These are phyloP conservation scores for Termitomyces sp. DNA, from an alignment of 768 basidiomycete genomes.

Conservation along the genomic window DNA sequence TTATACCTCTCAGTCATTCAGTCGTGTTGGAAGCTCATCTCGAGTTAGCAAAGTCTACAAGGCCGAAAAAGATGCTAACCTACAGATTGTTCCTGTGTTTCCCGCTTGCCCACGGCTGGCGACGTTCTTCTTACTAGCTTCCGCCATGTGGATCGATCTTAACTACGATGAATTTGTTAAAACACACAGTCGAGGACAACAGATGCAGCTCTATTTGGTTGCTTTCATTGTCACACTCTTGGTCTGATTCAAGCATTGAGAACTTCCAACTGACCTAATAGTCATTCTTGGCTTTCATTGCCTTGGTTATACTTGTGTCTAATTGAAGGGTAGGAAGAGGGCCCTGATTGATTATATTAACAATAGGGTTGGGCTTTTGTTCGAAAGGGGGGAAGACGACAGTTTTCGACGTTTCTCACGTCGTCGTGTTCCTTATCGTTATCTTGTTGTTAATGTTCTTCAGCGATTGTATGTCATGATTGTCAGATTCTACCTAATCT, in stretches of 20 bases:
- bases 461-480: conserved; percentile 29
- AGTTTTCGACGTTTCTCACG: conserved; percentile 33
- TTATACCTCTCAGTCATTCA: conserved; percentile 41
- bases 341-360: background rate
- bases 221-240: conserved; percentile 33
- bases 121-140: conserved; percentile 43
- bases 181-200: conserved; percentile 25
- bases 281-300: conserved; percentile 26
- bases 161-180: no score
- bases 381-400: conserved; percentile 34
- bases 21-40: conserved; percentile 42
- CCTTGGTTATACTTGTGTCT: conserved; percentile 39
- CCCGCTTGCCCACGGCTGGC: conserved; percentile 43
- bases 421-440: conserved; percentile 31
- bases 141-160: conserved; percentile 47
- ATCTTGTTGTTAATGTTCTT: conserved; percentile 38
- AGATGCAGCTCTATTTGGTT: conserved; percentile 32
- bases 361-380: conserved; percentile 50
- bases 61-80: conserved; percentile 20
- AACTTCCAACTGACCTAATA: background rate
- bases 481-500: background rate
- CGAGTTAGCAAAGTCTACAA: conserved; percentile 42
- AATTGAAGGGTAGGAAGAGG: background rate
- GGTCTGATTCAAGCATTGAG: conserved; percentile 23
- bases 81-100: conserved; percentile 42